Evolutionary conservation across 2,329 filamentous ascomycete genomes (phyloP), one percentile per base, ranked within the genome.

Genomic region (Aspergillus felis): DNA sequence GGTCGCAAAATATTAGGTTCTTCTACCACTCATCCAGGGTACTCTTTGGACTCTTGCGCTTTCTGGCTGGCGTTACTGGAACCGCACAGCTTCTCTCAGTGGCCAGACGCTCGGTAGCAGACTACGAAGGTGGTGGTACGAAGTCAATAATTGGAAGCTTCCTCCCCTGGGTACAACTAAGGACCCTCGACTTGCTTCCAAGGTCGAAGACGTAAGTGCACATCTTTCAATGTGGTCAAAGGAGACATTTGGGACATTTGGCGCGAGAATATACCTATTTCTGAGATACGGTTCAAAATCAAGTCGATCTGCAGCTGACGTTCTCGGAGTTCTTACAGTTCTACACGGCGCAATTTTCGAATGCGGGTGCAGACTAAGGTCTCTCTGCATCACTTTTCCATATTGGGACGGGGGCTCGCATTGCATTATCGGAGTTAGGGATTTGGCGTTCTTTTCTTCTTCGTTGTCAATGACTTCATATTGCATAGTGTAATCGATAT

Each of bases 91-190:
- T 14, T 86, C 87, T 69, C 82, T 96, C 64, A 87, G 86, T 61
- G 94, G 94, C 8, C 86, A 85, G 65, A 87, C 86, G 27, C 78
- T 90, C 17, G 94, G 94, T 24, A 91, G 90, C 6, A 85, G 84
- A 64, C 78, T 94, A 51, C 82, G 94, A 66, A 82, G 92, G 64
- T 97, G 93, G 94, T 99, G 94, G 93, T 97, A 91, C 79, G 85
- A 84, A 24, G 90, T 96, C 20, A 97, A 97, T 71, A 91, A 95
- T 68, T 97, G 94, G 94, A 81, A 82, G 51, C 75, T 93, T 57
- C 88, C 88, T 4, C 68, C 76, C 24, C 44, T 66, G 44, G 53
- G 60, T n/a, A 65, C 66, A 44, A 57, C 59, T n/a, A 64, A 63
- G 57, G 60, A 68, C 56, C 59, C 62, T n/a, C 70, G 71, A 55